Conservation (phyloP, 139 green algal genomes). For the Edaphochlamys debaryana region DNA sequence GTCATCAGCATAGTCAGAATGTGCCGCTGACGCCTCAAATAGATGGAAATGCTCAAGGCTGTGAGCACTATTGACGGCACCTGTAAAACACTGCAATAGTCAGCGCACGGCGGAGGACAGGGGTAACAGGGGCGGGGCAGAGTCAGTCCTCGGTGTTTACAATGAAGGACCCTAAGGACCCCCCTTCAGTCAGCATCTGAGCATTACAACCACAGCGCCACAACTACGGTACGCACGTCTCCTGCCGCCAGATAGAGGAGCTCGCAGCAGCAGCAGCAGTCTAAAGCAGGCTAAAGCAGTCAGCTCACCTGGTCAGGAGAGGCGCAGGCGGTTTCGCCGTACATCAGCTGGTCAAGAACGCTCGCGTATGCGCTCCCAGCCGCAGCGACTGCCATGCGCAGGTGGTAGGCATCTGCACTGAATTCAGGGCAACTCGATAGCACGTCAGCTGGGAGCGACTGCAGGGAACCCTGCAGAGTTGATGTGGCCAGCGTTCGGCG, state of each 20-base stretch:
- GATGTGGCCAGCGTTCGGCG: slow-evolving; percentile 32
- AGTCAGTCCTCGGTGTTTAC: no score
- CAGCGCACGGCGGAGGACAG: no score
- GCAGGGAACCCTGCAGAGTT: slow-evolving; percentile 1
- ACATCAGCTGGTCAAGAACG: slow-evolving; percentile 27
- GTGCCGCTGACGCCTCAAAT: neutral
- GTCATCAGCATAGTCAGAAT: neutral
- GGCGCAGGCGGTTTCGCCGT: neutral
- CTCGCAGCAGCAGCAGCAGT: neutral
- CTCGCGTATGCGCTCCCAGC: slow-evolving; percentile 23
- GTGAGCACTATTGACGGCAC: slow-evolving; percentile 13
- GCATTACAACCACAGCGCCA: no score
- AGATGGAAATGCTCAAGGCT: slow-evolving; percentile 50
- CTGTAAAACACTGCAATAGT: no score
- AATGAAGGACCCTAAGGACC: no score
- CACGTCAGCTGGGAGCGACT: slow-evolving; percentile 4
- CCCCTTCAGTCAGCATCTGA: no score
- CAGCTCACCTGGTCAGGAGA: neutral
- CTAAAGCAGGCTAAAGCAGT: neutral
- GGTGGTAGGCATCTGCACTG: neutral
- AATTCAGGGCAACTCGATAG: slow-evolving; percentile 14
- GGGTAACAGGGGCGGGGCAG: no score
- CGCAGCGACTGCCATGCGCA: slow-evolving; percentile 8
- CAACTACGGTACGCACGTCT: neutral
- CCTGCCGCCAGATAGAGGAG: no score